phyloP scores from a whole-genome alignment of 2,329 filamentous ascomycete genomes.

The Fusarium pseudoanthophilum region DNA sequence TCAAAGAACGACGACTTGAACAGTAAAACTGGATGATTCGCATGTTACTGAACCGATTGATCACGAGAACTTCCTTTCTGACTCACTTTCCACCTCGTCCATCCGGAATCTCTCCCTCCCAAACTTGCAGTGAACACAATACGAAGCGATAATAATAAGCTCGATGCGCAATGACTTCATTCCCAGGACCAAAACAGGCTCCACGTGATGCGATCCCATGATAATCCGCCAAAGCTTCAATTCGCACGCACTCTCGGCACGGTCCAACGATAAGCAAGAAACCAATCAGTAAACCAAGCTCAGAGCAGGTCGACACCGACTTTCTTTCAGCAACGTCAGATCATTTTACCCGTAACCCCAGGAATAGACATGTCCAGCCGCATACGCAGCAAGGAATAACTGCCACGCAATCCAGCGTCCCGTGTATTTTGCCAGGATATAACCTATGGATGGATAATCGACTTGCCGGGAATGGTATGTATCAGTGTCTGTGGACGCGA shows the following conservation, averaged over 20 bases:
- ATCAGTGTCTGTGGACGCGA: conserved; percentile 11
- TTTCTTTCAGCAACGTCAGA: conserved; percentile 26
- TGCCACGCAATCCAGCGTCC: background rate
- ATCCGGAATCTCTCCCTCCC: background rate
- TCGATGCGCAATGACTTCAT: conserved; percentile 28
- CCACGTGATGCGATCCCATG: conserved; percentile 33
- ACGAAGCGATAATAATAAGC: conserved; percentile 14
- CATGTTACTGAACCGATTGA: conserved; percentile 23
- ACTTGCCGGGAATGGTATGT: conserved; percentile 32
- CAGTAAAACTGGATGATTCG: conserved; percentile 31
- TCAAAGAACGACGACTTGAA: background rate
- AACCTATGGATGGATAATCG: background rate
- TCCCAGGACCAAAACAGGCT: conserved; percentile 24
- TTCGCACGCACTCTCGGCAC: conserved; percentile 11
- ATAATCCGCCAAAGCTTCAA: background rate
- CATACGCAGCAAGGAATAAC: conserved; percentile 9
- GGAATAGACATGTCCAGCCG: conserved; percentile 17
- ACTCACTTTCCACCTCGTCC: conserved; percentile 8
- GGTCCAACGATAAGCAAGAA: conserved; percentile 8
- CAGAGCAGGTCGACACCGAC: conserved; percentile 37
- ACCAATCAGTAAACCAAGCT: conserved; percentile 11
- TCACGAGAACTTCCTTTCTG: conserved; percentile 23
- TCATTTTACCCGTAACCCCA: background rate
- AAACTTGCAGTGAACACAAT: conserved; percentile 19
- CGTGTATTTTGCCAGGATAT: background rate